phyloP scores from a whole-genome alignment of 225 moss, liverwort and hornwort species.

The Asterella californica region DNA sequence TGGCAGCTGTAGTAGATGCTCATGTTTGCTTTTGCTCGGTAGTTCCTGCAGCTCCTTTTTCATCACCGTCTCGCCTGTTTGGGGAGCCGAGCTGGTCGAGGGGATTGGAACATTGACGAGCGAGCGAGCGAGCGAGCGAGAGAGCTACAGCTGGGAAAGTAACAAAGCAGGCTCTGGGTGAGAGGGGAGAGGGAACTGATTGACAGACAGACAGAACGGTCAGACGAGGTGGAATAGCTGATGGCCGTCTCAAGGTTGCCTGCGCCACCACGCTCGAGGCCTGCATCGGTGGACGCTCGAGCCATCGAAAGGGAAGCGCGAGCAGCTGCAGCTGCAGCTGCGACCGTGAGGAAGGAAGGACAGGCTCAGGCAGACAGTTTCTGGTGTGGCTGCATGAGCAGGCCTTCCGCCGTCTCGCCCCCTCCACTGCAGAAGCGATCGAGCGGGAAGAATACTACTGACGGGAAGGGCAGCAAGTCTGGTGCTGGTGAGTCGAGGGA shows the following conservation, averaged over 20 bases:
- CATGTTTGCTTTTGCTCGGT: neutral
- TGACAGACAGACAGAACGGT: neutral
- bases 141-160: neutral
- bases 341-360: slow-evolving; percentile 16
- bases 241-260: slow-evolving; percentile 37
- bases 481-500: neutral
- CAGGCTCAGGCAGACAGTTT: slow-evolving; percentile 16
- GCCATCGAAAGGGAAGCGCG: slow-evolving; percentile 26
- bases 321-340: slow-evolving; percentile 8
- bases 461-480: slow-evolving; percentile 10
- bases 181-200: neutral
- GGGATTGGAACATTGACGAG: neutral
- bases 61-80: neutral
- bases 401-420: slow-evolving; percentile 33
- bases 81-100: neutral
- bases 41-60: neutral
- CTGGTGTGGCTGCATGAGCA: slow-evolving; percentile 37
- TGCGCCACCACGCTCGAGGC: slow-evolving; percentile 23
- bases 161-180: neutral
- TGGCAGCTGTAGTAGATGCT: too few species aligned
- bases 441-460: slow-evolving; percentile 7
- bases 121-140: neutral
- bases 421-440: slow-evolving; percentile 21
- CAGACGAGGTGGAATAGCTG: slow-evolving; percentile 10
- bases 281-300: slow-evolving; percentile 30